Evolutionary conservation across 768 basidiomycete species (phyloP).

Genomic region (Tulasnella calospora): DNA sequence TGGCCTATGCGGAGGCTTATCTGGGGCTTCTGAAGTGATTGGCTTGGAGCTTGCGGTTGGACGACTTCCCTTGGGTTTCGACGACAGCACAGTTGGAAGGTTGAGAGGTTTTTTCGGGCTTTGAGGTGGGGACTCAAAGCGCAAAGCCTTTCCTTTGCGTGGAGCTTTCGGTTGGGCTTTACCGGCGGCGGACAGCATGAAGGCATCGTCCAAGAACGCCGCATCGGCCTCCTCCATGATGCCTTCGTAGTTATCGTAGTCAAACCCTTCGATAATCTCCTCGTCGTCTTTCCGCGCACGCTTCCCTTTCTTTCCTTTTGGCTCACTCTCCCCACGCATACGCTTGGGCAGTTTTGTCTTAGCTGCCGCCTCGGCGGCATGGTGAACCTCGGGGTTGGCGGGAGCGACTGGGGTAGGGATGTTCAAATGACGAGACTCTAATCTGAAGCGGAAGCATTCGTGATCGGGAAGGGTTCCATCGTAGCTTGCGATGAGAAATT

Average conservation of each 20-base stretch:
- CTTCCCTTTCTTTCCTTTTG: not conserved
- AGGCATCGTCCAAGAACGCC: not conserved
- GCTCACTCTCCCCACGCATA: not conserved
- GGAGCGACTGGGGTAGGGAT: not conserved
- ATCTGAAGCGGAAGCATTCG: not conserved
- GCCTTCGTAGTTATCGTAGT: not conserved
- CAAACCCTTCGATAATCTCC: not conserved
- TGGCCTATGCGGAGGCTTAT: not conserved
- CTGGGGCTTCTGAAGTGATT: not conserved
- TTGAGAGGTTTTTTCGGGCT: not conserved
- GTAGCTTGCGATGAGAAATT: not conserved
- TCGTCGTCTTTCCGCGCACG: not conserved
- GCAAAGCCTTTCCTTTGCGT: not conserved
- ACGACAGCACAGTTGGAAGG: not conserved
- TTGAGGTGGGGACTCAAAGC: not conserved
- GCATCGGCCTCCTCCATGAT: not conserved
- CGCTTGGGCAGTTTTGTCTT: not conserved
- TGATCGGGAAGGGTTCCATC: not conserved
- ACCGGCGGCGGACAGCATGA: not conserved
- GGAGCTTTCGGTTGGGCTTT: not conserved
- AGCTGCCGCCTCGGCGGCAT: not conserved
- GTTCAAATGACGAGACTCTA: not conserved
- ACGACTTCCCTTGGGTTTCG: not conserved
- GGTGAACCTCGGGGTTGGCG: not conserved
- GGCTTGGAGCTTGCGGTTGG: not conserved